These are phyloP conservation scores for Aspergillus affinis DNA, from an alignment of 495 filamentous ascomycete genomes.

Conservation along the genomic window DNA sequence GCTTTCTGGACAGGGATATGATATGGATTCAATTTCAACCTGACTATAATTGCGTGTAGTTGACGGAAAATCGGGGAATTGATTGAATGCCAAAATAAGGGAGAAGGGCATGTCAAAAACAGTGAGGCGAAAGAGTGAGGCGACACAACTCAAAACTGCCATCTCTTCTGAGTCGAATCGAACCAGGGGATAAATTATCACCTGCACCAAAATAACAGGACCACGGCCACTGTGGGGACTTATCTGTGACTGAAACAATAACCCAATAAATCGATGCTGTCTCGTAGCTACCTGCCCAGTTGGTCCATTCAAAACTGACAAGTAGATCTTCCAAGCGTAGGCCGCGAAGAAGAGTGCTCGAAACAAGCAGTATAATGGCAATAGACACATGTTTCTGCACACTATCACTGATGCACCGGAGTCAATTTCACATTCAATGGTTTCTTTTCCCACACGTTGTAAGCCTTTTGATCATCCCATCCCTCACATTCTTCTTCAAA, in stretches of 20 bases:
- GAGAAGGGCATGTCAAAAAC: background rate
- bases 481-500: constrained; percentile 19
- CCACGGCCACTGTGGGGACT: background rate
- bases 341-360: too few relatives aligned
- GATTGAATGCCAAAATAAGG: too few relatives aligned
- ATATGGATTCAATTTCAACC: too few relatives aligned
- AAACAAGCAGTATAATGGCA: too few relatives aligned
- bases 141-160: background rate
- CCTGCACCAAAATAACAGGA: too few relatives aligned
- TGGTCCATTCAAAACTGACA: too few relatives aligned
- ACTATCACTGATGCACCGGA: constrained; percentile 2
- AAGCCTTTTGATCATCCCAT: constrained; percentile 39
- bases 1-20: too few relatives aligned
- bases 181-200: background rate
- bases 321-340: too few relatives aligned
- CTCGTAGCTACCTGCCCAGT: too few relatives aligned
- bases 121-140: background rate
- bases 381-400: too few relatives aligned
- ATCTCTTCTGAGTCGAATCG: background rate
- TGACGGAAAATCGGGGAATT: too few relatives aligned
- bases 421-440: constrained; percentile 35
- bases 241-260: background rate
- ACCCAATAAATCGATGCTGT: background rate
- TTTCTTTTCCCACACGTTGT: constrained; percentile 40
- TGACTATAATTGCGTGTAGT: too few relatives aligned